These are phyloP conservation scores for Globisporangium cylindrosporum DNA, from an alignment of 352 stramenopile species.

Conservation along the genomic window DNA sequence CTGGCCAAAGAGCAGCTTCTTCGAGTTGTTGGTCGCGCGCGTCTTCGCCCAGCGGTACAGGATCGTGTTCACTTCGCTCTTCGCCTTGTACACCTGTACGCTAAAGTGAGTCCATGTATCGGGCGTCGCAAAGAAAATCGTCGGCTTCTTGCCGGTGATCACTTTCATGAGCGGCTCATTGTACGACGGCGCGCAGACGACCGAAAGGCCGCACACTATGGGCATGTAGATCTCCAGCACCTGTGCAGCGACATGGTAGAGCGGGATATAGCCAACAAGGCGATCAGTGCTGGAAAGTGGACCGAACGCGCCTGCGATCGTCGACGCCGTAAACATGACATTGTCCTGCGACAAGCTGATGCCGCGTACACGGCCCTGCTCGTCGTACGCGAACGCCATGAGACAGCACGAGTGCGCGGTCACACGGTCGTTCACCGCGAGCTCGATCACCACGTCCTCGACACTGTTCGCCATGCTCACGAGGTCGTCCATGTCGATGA, in stretches of 20 bases:
- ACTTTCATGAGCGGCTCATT: slow-evolving; percentile 43
- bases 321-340: slow-evolving; percentile 71
- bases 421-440: slow-evolving; percentile 23
- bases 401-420: slow-evolving; percentile 46
- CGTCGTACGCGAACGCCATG: slow-evolving; percentile 68
- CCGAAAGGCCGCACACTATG: slow-evolving; percentile 48
- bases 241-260: slow-evolving; percentile 65
- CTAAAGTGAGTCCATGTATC: slow-evolving; percentile 72
- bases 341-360: slow-evolving; percentile 81
- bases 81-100: slow-evolving; percentile 62
- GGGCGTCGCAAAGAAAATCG: slow-evolving; percentile 76
- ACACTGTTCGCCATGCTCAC: slow-evolving; percentile 23
- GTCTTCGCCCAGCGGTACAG: slow-evolving; percentile 80
- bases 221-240: slow-evolving; percentile 77
- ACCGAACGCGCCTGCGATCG: slow-evolving; percentile 56
- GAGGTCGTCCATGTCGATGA: slow-evolving; percentile 50
- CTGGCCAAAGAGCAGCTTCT: slow-evolving; percentile 65
- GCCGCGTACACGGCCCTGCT: slow-evolving; percentile 38
- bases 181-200: slow-evolving; percentile 63
- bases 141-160: slow-evolving; percentile 52
- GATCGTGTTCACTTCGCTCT: slow-evolving; percentile 67
- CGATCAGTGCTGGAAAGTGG: slow-evolving; percentile 46
- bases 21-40: slow-evolving; percentile 72
- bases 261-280: slow-evolving; percentile 63
- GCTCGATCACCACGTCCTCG: slow-evolving; percentile 30